Evolutionary conservation across 148 eudicot genomes (phyloP).

Genomic region (Bassia scoparia): DNA sequence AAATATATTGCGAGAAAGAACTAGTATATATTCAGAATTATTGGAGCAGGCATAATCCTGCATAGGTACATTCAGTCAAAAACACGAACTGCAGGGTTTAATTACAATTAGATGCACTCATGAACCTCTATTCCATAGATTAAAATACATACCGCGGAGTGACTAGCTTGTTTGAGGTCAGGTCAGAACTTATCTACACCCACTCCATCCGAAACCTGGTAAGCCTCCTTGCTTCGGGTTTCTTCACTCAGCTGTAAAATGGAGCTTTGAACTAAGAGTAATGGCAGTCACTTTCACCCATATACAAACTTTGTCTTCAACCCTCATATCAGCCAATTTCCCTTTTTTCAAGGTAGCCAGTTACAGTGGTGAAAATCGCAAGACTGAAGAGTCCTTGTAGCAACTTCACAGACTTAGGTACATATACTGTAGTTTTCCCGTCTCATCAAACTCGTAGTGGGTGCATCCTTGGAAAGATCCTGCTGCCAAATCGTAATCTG

Average conservation of each 20-base stretch:
- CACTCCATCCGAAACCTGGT: constrained; percentile 78
- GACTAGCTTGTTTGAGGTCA: not conserved
- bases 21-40: not conserved
- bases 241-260: constrained; percentile 83
- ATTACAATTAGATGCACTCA: not conserved
- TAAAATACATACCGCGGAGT: constrained; percentile 4
- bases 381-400: constrained; percentile 79
- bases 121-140: constrained; percentile 2
- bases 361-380: constrained; percentile 80
- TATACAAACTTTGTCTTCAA: constrained; percentile 80
- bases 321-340: constrained; percentile 72
- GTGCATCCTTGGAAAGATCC: constrained; percentile 99
- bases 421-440: constrained; percentile 66
- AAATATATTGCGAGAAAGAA: not conserved
- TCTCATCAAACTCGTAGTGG: constrained; percentile 88
- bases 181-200: constrained; percentile 65
- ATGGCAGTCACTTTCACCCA: constrained; percentile 86
- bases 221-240: constrained; percentile 70
- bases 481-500: constrained; percentile 67
- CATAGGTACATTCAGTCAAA: not conserved
- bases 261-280: constrained; percentile 60
- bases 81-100: not conserved
- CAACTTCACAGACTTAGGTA: constrained; percentile 86
- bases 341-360: constrained; percentile 88
- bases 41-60: not conserved